Percentiles rank a stretch among this genome's conserved stretches.
Evolutionary conservation across 306 rosid genomes (phyloP).

Genomic region (Cajanus cajan): DNA sequence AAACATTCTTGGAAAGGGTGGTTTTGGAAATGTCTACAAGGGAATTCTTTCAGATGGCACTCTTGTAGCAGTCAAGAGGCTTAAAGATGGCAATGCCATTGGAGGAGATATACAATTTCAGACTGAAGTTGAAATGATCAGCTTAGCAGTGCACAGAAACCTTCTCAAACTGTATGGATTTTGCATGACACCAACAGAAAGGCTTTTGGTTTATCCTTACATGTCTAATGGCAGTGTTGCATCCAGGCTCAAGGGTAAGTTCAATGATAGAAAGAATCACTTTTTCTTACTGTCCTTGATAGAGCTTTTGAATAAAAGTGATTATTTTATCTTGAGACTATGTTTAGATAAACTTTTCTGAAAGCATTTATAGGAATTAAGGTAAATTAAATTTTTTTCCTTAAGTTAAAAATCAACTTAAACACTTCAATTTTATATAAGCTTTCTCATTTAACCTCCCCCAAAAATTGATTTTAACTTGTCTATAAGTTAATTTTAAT

Average conservation of each 20-base stretch:
- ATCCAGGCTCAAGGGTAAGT: constrained; percentile 79
- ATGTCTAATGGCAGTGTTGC: constrained; percentile 99
- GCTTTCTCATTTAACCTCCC: neutral
- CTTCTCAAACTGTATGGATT: constrained; percentile 82
- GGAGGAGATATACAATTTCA: constrained; percentile 95
- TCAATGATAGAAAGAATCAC: neutral
- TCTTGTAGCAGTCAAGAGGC: constrained; percentile 88
- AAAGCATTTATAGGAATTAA: neutral
- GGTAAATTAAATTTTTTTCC: neutral
- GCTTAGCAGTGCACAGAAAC: constrained; percentile 89
- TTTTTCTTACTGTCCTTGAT: neutral
- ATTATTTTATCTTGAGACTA: neutral
- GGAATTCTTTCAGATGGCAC: constrained; percentile 79
- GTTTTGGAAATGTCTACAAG: constrained; percentile 93
- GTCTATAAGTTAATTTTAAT: neutral
- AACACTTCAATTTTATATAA: neutral
- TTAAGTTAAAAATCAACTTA: neutral
- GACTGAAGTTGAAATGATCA: constrained; percentile 97
- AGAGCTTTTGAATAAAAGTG: neutral
- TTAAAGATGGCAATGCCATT: constrained; percentile 74
- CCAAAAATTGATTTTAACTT: neutral
- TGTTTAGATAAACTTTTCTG: neutral
- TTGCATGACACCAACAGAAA: constrained; percentile 76
- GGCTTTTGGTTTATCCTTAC: constrained; percentile 86
- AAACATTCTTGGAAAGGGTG: constrained; percentile 86